Base-by-base conservation (phyloP, 441 rosid genomes). In the Erodium texanum region DNA sequence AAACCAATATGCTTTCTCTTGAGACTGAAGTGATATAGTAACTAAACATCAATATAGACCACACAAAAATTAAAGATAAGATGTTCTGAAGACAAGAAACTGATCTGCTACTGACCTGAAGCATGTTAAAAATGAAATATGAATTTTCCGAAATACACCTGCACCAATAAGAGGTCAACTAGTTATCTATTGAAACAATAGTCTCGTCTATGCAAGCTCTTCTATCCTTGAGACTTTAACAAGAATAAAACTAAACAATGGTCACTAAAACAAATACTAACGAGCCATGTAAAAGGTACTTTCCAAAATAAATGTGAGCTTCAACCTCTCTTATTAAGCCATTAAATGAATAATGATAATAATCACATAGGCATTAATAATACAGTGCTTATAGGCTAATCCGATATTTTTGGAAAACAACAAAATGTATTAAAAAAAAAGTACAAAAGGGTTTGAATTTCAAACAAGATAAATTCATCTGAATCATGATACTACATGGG, bases 91-190 rank as follows among this genome's bases (percentile, higher is more conserved):
- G 38, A 34, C 9, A 34, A 67, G 63, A 22, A 20, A 22, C 63
- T 62, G 61, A 66, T 59, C 38, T 70, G 38, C 73, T 73, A 79
- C 84, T 70, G 58, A 87, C 99, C 91, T 88, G 93, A 80, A 92
- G 92, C 92, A 94, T 92, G 82, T 68, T 80, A 78, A 81, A 85
- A 74, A 92, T 88, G 82, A 94, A 94, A 84, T 79, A 81, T 2
- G 93, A 87, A 81, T 94, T 92, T 59, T 52, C 12, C 36, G 97
- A 84, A 68, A 92, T 88, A 84, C 98, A 89, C 86, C 97, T 91
- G 93, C 82, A 83, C 41, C 63, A 77, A 70, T 23, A 78, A 74
- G 29, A 59, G 56, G 62, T 64, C 64, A 63, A 70, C 56, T 41
- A 10, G 27, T 24, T 64, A 69, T 41, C n/a, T 43, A 34, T 43